Conservation (phyloP, 371 early-diverging fungal genomes). For the Mucor lusitanicus region DNA sequence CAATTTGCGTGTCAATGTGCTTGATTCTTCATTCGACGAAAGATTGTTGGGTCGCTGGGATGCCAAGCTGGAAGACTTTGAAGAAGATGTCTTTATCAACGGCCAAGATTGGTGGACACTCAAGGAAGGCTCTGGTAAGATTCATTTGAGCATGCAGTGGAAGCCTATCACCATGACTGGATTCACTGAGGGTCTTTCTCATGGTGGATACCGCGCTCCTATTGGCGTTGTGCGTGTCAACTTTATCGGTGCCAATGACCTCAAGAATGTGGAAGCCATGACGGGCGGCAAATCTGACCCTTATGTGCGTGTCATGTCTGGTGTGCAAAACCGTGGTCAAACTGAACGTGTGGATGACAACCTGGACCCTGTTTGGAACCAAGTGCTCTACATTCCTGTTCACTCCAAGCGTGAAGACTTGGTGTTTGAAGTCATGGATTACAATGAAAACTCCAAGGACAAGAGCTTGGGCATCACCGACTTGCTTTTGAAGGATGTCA, state of each 20-base stretch:
- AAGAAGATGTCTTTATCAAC: slow-evolving; percentile 35
- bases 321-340: slow-evolving; percentile 58
- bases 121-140: slow-evolving; percentile 49
- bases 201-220: slow-evolving; percentile 54
- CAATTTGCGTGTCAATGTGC: slow-evolving; percentile 34
- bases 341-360: slow-evolving; percentile 72
- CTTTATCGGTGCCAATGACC: slow-evolving; percentile 68
- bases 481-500: slow-evolving; percentile 41
- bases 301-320: slow-evolving; percentile 72
- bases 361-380: slow-evolving; percentile 86
- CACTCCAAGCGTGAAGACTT: slow-evolving; percentile 71
- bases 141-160: slow-evolving; percentile 56
- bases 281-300: slow-evolving; percentile 85
- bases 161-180: slow-evolving; percentile 61
- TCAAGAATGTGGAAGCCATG: slow-evolving; percentile 74
- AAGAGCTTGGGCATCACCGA: slow-evolving; percentile 67
- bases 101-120: slow-evolving; percentile 57
- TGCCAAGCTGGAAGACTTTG: slow-evolving; percentile 26
- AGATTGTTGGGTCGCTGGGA: slow-evolving; percentile 36
- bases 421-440: slow-evolving; percentile 80
- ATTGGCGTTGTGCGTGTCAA: slow-evolving; percentile 87
- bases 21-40: slow-evolving; percentile 35
- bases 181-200: slow-evolving; percentile 43
- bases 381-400: slow-evolving; percentile 70
- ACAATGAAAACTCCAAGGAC: slow-evolving; percentile 68